Evolutionary conservation across 768 basidiomycete species (phyloP), one percentile per base, ranked within the genome.

Genomic region (Brasilioporus rufonigricans): DNA sequence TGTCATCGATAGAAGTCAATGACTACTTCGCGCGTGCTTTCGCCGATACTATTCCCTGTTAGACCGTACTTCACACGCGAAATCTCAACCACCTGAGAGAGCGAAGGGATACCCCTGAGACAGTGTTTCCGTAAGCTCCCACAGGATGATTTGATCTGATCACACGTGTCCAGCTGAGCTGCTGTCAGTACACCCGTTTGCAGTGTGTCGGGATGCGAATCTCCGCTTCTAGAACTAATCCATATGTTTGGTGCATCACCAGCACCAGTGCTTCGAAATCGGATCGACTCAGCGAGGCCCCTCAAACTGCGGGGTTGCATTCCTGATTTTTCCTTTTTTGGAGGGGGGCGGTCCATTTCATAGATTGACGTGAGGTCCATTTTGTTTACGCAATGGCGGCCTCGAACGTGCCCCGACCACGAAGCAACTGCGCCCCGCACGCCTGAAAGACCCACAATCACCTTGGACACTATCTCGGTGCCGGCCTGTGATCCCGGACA

Each of bases 241-340:
- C 58, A 53, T 59, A 56, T 23, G 58, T 39, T 50, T 36, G 55
- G 57, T 53, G 48, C 40, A 38, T 48, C 44, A 57, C 50, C 44
- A 38, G 18, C 18, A 53, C 53, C 59, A 4, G 21, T 53, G 31
- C 52, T 53, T 60, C 59, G 54, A 54, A 21, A 53, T 68, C 61
- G 54, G 66, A 69, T 69, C 66, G 65, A 52, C 56, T 49, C 47
- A 61, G 60, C 53, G 44, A 39, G 49, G 52, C 52, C 68, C 58
- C 67, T 60, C 68, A 65, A 68, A 70, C 67, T 70, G 68, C 66
- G 68, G 64, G 59, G 53, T 60, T 64, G 35, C 49, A 59, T 55
- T 57, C 32, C 51, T 53, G 54, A 47, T 14, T 5, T 35, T 63
- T 29, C 52, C 60, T 46, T 62, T 54, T 48, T 21, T 33, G 49